These are phyloP conservation scores for Pyrrhoderma noxium DNA, from an alignment of 1,284 basidiomycete genomes.

Conservation along the genomic window DNA sequence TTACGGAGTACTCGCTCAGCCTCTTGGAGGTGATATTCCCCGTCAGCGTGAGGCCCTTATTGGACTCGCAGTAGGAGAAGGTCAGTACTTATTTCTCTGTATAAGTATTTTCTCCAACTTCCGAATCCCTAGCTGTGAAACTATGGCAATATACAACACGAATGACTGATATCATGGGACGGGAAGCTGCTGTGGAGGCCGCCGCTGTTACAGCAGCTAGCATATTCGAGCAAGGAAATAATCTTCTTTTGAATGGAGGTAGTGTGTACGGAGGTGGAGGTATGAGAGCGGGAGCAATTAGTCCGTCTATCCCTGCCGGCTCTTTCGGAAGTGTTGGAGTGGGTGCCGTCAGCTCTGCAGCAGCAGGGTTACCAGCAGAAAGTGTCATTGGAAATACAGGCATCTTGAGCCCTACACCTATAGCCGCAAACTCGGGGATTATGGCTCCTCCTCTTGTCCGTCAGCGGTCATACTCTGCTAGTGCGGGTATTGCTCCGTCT, in stretches of 20 bases:
- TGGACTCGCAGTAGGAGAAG: conserved; percentile 22
- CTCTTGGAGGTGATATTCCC: conserved; percentile 20
- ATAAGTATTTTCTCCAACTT: background rate
- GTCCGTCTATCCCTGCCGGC: background rate
- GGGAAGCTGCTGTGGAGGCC: conserved; percentile 25
- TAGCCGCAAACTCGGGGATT: background rate
- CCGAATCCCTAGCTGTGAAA: conserved; percentile 10
- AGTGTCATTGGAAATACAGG: background rate
- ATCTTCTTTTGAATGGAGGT: background rate
- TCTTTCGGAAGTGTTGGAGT: conserved; percentile 1
- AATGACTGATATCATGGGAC: conserved; percentile 21
- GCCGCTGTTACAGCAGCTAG: conserved; percentile 22
- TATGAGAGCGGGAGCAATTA: conserved; percentile 1
- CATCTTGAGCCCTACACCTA: background rate
- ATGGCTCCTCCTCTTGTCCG: conserved; percentile 7
- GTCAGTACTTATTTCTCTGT: conserved; percentile 12
- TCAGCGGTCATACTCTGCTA: conserved; percentile 9
- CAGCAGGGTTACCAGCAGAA: background rate
- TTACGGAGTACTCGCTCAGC: conserved; percentile 19
- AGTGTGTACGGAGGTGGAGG: conserved; percentile 1
- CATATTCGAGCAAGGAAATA: conserved; percentile 17
- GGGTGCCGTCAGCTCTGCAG: background rate
- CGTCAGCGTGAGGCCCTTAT: conserved; percentile 22
- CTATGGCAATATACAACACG: conserved; percentile 24
- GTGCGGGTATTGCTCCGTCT: background rate